These are phyloP conservation scores for Chytriomyces confervae DNA, from an alignment of 192 early-diverging fungal species.

Conservation along the genomic window DNA sequence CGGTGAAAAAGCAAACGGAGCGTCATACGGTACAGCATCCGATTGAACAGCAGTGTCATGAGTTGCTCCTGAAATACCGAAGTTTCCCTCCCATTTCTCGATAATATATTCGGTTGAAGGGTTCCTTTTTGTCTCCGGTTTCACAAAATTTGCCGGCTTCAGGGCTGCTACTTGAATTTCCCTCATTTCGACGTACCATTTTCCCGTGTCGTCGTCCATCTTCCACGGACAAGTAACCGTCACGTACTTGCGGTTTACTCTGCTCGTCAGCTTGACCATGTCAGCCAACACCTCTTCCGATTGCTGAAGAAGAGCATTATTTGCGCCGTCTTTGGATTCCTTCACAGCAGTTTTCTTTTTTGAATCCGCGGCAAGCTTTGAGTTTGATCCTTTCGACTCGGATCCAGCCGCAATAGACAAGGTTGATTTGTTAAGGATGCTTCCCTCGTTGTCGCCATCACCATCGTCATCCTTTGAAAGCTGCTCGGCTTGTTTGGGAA, in stretches of 20 bases:
- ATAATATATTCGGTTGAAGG: constrained; percentile 47
- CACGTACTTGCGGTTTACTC: constrained; percentile 15
- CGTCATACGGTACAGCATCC: constrained; percentile 3
- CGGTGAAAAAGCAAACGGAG: constrained; percentile 6
- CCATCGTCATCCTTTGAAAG: too few species aligned
- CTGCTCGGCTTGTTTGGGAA: background rate
- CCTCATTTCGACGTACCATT: constrained; percentile 42
- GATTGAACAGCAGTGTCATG: constrained; percentile 26
- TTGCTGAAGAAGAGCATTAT: background rate
- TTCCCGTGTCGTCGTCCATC: background rate
- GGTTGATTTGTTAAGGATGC: background rate
- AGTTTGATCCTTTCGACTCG: background rate
- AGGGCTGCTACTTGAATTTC: constrained; percentile 37
- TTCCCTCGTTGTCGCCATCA: too few species aligned
- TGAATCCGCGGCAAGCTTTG: constrained; percentile 5
- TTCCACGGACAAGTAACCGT: constrained; percentile 26
- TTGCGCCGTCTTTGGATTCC: background rate
- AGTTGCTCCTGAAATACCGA: constrained; percentile 37
- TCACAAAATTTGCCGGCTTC: constrained; percentile 37
- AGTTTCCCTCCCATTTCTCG: constrained; percentile 40
- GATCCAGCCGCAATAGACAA: constrained; percentile 8
- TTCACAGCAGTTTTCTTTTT: constrained; percentile 16
- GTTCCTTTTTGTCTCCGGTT: constrained; percentile 34
- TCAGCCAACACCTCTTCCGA: constrained; percentile 29
- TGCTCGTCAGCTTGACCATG: constrained; percentile 11